Percentiles rank a stretch among this genome's conserved stretches.
phyloP scores from a whole-genome alignment of 257 asterid species.

The Euphrasia confusa region DNA sequence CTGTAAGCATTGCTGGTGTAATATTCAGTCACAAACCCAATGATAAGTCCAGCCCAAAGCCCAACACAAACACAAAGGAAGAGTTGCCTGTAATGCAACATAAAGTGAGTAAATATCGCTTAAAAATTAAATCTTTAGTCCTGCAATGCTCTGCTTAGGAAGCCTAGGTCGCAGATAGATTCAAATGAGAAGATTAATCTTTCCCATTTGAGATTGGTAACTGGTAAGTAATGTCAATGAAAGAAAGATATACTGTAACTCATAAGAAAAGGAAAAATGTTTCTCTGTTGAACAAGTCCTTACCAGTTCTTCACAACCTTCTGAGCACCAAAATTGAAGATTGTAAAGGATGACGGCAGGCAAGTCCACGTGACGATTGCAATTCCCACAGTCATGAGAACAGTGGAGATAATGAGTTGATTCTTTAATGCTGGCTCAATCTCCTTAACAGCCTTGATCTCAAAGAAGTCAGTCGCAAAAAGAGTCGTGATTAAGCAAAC shows the following conservation, averaged over 20 bases:
- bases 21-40: constrained; percentile 86
- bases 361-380: constrained; percentile 73
- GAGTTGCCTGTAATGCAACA: constrained; percentile 56
- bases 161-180: constrained; percentile 1
- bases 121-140: not conserved
- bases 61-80: constrained; percentile 86
- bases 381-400: constrained; percentile 69
- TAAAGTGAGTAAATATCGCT: constrained; percentile 1
- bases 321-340: constrained; percentile 69
- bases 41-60: constrained; percentile 95
- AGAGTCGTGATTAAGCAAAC: constrained; percentile 86
- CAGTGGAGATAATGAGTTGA: constrained; percentile 78
- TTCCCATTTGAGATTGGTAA: too few relatives aligned
- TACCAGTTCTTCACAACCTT: constrained; percentile 66
- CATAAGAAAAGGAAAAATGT: not conserved
- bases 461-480: constrained; percentile 54
- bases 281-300: constrained; percentile 17
- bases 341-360: constrained; percentile 73
- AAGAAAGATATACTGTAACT: constrained; percentile 6
- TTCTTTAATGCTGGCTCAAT: constrained; percentile 64
- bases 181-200: not conserved
- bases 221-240: not conserved
- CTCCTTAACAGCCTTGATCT: constrained; percentile 51
- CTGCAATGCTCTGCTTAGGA: not conserved
- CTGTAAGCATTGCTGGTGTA: constrained; percentile 95